Percentiles rank a stretch among this genome's conserved stretches.
Evolutionary conservation across 2,329 filamentous ascomycete genomes (phyloP).

Genomic region (Dryadomyces quercus-mongolicae): DNA sequence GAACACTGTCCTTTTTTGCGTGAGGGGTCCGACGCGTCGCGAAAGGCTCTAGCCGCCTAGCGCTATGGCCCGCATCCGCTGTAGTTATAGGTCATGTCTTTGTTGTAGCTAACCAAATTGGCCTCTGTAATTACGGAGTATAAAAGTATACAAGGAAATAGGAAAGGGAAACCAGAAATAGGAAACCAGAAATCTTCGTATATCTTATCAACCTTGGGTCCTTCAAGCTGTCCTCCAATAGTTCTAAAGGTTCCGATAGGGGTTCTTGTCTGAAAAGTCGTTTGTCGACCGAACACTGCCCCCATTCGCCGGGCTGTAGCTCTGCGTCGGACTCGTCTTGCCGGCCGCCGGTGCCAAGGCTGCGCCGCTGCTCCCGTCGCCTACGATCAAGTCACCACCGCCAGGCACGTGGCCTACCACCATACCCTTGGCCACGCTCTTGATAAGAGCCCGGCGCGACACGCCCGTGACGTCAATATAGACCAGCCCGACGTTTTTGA

Average conservation of each 20-base stretch:
- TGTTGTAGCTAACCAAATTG: too few relatives aligned
- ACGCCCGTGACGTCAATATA: slow-evolving; percentile 96
- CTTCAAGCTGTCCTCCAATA: too few relatives aligned
- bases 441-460: slow-evolving; percentile 77
- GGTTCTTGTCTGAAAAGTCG: slow-evolving; percentile 13
- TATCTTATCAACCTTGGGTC: too few relatives aligned
- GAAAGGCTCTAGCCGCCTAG: not conserved
- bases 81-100: not conserved
- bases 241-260: slow-evolving; percentile 8
- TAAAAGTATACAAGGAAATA: not conserved
- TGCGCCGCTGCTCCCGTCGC: slow-evolving; percentile 31
- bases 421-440: slow-evolving; percentile 95
- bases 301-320: not conserved
- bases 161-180: not conserved
- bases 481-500: slow-evolving; percentile 93
- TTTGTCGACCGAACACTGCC: slow-evolving; percentile 7
- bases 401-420: slow-evolving; percentile 68
- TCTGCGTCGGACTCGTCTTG: not conserved
- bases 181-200: too few relatives aligned
- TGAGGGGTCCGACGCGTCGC: not conserved
- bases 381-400: slow-evolving; percentile 60
- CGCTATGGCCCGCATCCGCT: not conserved
- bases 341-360: slow-evolving; percentile 7
- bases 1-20: not conserved
- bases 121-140: not conserved